These are phyloP conservation scores for Aspergillus novoparasiticus DNA, from an alignment of 2,329 filamentous ascomycete genomes.

Conservation along the genomic window DNA sequence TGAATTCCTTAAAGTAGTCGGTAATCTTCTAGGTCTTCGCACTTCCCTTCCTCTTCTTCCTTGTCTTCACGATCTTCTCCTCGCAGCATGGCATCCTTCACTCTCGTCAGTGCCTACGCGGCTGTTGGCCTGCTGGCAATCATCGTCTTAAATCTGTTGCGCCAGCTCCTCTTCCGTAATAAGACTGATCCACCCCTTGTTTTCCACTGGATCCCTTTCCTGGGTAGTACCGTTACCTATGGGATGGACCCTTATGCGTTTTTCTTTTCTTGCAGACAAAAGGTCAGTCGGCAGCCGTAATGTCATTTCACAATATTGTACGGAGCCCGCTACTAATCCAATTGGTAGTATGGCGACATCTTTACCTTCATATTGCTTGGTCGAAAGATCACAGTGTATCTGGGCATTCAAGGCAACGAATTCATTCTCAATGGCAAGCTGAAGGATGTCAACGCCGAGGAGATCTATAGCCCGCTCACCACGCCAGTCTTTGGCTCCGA, in stretches of 20 bases:
- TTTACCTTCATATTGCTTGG: slow-evolving; percentile 90
- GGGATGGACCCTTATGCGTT: slow-evolving; percentile 71
- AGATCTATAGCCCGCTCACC: slow-evolving; percentile 78
- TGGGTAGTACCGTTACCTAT: slow-evolving; percentile 50
- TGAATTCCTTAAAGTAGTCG: neutral
- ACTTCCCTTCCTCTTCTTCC: neutral
- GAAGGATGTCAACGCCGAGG: slow-evolving; percentile 86
- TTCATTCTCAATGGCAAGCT: slow-evolving; percentile 92
- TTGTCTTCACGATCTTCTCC: neutral
- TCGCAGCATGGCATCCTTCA: slow-evolving; percentile 19
- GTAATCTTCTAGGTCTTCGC: neutral
- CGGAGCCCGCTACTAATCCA: slow-evolving; percentile 14
- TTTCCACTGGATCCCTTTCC: slow-evolving; percentile 73
- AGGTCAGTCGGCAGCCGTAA: slow-evolving; percentile 55
- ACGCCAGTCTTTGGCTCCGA: slow-evolving; percentile 77
- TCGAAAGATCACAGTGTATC: slow-evolving; percentile 82
- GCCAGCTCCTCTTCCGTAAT: slow-evolving; percentile 22
- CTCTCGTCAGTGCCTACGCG: slow-evolving; percentile 16
- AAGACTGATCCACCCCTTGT: slow-evolving; percentile 76
- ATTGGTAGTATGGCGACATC: slow-evolving; percentile 75
- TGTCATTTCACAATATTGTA: neutral
- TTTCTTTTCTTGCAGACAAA: slow-evolving; percentile 71
- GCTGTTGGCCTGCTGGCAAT: slow-evolving; percentile 11
- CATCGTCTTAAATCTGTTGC: slow-evolving; percentile 19
- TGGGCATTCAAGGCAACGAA: slow-evolving; percentile 82